These are phyloP conservation scores for Pinus taeda DNA, from an alignment of 75 land plant genomes.

Conservation along the genomic window DNA sequence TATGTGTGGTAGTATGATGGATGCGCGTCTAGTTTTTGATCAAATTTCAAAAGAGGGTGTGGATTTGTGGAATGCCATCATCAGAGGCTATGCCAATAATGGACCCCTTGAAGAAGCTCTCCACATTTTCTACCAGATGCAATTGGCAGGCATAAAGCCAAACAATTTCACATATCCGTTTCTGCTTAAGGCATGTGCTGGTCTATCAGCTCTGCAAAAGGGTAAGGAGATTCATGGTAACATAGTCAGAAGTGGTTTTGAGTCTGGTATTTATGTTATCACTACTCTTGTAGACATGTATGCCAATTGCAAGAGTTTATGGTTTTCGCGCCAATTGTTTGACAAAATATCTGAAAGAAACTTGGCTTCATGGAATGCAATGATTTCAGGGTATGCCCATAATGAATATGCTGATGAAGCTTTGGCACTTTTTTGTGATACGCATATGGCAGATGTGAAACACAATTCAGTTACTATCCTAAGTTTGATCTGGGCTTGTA, in stretches of 20 bases:
- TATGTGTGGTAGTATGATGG: conserved; percentile 16
- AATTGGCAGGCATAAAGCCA: conserved; percentile 9
- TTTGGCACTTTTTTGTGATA: conserved; percentile 5
- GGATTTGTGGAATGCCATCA: conserved; percentile 17
- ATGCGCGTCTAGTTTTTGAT: conserved; percentile 18
- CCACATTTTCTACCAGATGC: conserved; percentile 13
- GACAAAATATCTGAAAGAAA: conserved; percentile 9
- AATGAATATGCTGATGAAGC: background rate
- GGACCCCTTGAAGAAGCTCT: conserved; percentile 16
- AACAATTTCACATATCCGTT: conserved; percentile 10
- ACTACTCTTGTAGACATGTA: conserved; percentile 13
- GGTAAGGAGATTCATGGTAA: conserved; percentile 13
- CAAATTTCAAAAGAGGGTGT: background rate
- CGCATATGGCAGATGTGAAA: conserved; percentile 6
- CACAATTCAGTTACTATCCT: conserved; percentile 2
- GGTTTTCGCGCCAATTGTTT: conserved; percentile 8
- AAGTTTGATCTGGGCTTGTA: conserved; percentile 7
- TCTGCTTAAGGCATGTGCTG: conserved; percentile 18
- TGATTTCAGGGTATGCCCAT: conserved; percentile 15
- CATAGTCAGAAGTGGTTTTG: conserved; percentile 5
- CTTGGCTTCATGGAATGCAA: conserved; percentile 16
- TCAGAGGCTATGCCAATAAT: conserved; percentile 11
- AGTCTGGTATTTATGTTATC: background rate
- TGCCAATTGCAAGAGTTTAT: conserved; percentile 8
- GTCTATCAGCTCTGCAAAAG: conserved; percentile 6